A percentile compares a stretch with the other conserved stretches of the same genome.
Conservation (phyloP, 169 alveolate genomes). For the Plasmodium vivax region DNA sequence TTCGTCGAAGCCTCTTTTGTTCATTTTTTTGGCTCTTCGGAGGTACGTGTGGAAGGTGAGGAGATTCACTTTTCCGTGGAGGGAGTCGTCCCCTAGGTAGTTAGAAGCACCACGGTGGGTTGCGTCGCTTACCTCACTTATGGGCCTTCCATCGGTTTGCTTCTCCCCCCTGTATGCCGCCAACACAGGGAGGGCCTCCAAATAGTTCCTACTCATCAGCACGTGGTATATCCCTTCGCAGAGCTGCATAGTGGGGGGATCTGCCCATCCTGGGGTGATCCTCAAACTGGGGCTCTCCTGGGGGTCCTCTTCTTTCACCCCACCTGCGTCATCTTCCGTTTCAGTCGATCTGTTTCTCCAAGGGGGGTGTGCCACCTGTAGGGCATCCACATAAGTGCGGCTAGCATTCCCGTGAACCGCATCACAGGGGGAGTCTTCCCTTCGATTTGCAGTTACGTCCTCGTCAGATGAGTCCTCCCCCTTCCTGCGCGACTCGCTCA, state of each 20-base stretch:
- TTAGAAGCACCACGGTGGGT: not conserved
- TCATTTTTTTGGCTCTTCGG: slow-evolving; percentile 12
- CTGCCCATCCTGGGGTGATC: not conserved
- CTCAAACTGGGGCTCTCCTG: not conserved
- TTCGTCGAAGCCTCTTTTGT: slow-evolving; percentile 31
- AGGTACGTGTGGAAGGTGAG: slow-evolving; percentile 13
- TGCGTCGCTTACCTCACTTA: not conserved
- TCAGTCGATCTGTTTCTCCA: not conserved
- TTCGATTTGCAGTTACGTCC: not conserved
- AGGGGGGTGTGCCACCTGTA: not conserved
- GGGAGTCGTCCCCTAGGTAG: not conserved
- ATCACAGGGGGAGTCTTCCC: not conserved
- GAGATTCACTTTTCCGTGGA: not conserved
- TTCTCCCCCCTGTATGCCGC: not conserved
- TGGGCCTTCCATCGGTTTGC: not conserved
- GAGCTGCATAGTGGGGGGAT: not conserved
- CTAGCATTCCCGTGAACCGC: not conserved
- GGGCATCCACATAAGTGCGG: not conserved
- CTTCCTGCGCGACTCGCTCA: not conserved
- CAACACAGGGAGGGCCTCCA: slow-evolving; percentile 10
- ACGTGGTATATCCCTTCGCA: slow-evolving; percentile 11
- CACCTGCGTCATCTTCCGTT: not conserved
- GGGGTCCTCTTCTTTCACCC: not conserved
- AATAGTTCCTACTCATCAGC: slow-evolving; percentile 10
- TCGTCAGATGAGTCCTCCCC: not conserved